Evolutionary conservation across 2,329 filamentous ascomycete species (phyloP), one percentile per base, ranked within the genome.

Genomic region (Ascochyta clinopodiicola): DNA sequence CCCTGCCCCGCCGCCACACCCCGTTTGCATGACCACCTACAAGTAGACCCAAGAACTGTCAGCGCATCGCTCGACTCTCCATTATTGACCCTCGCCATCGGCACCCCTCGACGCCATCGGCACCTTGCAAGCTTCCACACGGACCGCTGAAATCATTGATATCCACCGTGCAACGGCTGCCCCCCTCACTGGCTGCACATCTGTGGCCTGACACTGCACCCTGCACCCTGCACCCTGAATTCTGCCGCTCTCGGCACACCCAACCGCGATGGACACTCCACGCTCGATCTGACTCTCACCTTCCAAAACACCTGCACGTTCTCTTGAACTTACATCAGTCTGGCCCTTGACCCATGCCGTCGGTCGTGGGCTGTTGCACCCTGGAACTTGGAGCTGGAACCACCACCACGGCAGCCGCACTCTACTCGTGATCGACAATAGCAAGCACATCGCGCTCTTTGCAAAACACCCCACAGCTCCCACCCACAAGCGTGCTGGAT

Each of bases 361-460:
- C 22, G 38, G 38, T 42, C 22, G 29, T 29, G 25, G 2, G 24
- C 38, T 29, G 38, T 24, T 29, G 25, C 38, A 42, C 13, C 17
- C 17, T 38, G 32, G 34, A 35, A 15, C 17, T 31, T 38, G 32
- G 34, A 35, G 8, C 17, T 31, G 32, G 32, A 35, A 46, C n/a
- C 29, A 3, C 10, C 5, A 5, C 2, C 22, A 24, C 6, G 22
- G 4, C 22, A 22, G 15, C 45, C 39, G 22, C 40, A 25, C 17
- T 22, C 13, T 21, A 17, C 45, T 45, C 35, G 15, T 42, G 29
- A 36, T 36, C 42, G 36, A 17, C 46, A n/a, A 55, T 42, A 36
- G 32, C 21, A 45, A 55, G 51, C 34, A 15, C 39, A 54, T 49
- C 51, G 51, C 39, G 8, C 29, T 22, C 44, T 2, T 22, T 38